Evolutionary conservation across 257 asterid species (phyloP).

Genomic region (Nicotiana sylvestris): DNA sequence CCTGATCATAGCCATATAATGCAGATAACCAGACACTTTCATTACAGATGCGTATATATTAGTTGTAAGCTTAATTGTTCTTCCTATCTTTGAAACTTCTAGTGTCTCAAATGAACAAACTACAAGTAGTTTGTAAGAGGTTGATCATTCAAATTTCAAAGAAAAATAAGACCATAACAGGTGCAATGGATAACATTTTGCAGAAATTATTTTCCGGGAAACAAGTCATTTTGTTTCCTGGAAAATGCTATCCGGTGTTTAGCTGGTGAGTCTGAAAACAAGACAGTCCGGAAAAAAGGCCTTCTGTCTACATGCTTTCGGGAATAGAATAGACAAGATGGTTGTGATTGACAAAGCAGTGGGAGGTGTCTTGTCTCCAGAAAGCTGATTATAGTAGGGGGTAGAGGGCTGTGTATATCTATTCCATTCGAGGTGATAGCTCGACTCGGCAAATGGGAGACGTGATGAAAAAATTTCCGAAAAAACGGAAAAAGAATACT

Average conservation of each 20-base stretch:
- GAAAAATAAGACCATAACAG: not conserved
- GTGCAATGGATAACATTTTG: not conserved
- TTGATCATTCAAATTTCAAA: not conserved
- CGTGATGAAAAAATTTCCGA: no score
- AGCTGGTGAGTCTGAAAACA: not conserved
- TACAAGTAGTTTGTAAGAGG: not conserved
- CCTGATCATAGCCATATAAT: not conserved
- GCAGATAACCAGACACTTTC: not conserved
- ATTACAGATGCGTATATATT: not conserved
- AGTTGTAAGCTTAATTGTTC: not conserved
- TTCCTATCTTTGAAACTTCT: not conserved
- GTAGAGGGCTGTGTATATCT: no score
- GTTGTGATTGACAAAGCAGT: no score
- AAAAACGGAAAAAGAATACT: not conserved
- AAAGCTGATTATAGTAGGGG: no score
- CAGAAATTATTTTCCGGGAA: not conserved
- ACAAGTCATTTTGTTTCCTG: not conserved
- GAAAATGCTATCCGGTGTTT: not conserved
- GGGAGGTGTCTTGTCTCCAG: no score
- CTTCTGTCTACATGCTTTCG: no score
- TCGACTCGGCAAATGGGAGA: no score
- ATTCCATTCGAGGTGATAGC: no score
- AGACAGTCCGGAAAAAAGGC: no score
- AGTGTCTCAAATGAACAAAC: not conserved
- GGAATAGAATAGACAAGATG: no score